Evolutionary conservation across 352 stramenopile genomes (phyloP), one percentile per base, ranked within the genome.

Genomic region (Phytophthora cryptogea): DNA sequence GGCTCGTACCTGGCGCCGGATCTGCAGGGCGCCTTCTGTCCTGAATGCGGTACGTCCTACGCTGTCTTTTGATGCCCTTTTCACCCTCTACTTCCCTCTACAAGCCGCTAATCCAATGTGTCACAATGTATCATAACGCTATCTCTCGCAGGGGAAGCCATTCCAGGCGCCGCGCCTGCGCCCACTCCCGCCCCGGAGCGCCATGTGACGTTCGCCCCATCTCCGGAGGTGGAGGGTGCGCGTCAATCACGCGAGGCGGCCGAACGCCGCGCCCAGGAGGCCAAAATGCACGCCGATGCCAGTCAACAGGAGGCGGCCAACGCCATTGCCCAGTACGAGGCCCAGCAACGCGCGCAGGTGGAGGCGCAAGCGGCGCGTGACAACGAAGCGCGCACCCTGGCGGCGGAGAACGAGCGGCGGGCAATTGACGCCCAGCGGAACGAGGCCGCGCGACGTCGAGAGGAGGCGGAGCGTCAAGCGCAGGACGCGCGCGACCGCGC

Each of bases 1-100:
- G 85, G 85, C 65, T 80, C 78, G 3, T 73, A 78, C 52, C 58
- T 89, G 52, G 59, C 79, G 14, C 68, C 73, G 8, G 80, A 89
- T 52, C 68, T 80, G 32, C 76, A 74, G 20, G 75, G 73, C 4
- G 68, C 72, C 57, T 92, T 90, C 67, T 94, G 85, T 37, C 80
- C 85, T 20, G 79, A 92, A 53, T 94, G 85, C 66, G 82, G 84
- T 84, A 47, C 48, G 77, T 74, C 37, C n/a, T 44, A 27, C 26
- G 31, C 7, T 63, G 35, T 54, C 41, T 23, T 47, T 3, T 10
- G 27, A 45, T 54, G 8, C 37, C 26, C 20, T 0, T 33, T 45
- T 30, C 14, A n/a, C 20, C 26, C 8, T 17, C n/a, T 8, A 45
- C 32, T 3, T 17, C 35, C 30, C 26, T 54, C 44, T 57, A 58